Conservation (phyloP, 805 yeast genomes). For the Metschnikowia gelsemii region DNA sequence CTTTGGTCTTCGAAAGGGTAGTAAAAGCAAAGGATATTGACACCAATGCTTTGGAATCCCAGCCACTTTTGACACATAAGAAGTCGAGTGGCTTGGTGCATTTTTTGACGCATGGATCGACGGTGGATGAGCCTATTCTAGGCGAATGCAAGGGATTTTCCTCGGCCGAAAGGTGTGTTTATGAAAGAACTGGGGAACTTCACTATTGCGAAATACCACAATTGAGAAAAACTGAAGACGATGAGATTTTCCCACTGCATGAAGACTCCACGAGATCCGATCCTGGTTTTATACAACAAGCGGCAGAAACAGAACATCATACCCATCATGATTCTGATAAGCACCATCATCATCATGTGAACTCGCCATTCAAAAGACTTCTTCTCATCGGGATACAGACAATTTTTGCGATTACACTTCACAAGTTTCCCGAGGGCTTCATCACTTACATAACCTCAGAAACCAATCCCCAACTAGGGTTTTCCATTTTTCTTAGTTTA, state of each 20-base stretch:
- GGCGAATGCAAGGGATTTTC: constrained; percentile 53
- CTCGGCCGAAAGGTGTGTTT: constrained; percentile 39
- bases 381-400: constrained; percentile 89
- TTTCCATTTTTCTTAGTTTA: constrained; percentile 79
- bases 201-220: constrained; percentile 45
- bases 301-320: constrained; percentile 6
- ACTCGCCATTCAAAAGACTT: constrained; percentile 74
- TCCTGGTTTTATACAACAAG: neutral
- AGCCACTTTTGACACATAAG: constrained; percentile 17
- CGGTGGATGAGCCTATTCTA: constrained; percentile 23
- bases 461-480: constrained; percentile 59
- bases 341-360: constrained; percentile 77
- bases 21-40: constrained; percentile 1
- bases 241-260: constrained; percentile 1
- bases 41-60: constrained; percentile 3
- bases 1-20: neutral
- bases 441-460: constrained; percentile 80
- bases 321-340: constrained; percentile 19
- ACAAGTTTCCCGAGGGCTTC: constrained; percentile 94
- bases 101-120: constrained; percentile 22
- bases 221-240: constrained; percentile 17
- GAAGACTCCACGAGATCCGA: constrained; percentile 1
- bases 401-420: constrained; percentile 79
- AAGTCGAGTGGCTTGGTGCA: constrained; percentile 28
- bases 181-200: constrained; percentile 21